Percentiles rank a stretch among this genome's conserved stretches.
These are phyloP conservation scores for Camellia granthamiana DNA, from an alignment of 148 eudicot genomes.

Conservation along the genomic window DNA sequence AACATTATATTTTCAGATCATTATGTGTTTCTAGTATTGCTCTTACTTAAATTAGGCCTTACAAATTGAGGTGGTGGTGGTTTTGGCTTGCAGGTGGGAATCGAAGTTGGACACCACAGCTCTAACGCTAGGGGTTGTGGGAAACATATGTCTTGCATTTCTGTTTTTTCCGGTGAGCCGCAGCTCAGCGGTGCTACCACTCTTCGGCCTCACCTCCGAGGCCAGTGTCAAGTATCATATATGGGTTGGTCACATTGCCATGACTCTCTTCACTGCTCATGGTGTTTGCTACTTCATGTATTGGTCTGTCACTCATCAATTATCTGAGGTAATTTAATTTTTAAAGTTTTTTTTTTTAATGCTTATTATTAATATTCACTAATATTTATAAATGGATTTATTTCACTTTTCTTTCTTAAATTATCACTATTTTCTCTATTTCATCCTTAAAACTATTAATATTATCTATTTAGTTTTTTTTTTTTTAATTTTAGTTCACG, in stretches of 20 bases:
- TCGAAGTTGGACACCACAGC: conserved; percentile 56
- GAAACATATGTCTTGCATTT: conserved; percentile 60
- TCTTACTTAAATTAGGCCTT: too few relatives aligned
- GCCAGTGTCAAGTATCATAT: conserved; percentile 78
- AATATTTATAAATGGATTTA: too few relatives aligned
- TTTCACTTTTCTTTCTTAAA: too few relatives aligned
- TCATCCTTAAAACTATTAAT: too few relatives aligned
- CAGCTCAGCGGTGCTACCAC: conserved; percentile 59
- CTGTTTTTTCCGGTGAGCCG: conserved; percentile 81
- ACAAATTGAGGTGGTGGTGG: background rate
- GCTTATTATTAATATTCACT: too few relatives aligned
- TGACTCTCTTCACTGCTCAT: conserved; percentile 71
- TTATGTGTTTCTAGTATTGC: too few relatives aligned
- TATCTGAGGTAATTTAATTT: conserved; percentile 43
- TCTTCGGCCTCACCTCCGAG: conserved; percentile 82
- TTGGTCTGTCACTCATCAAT: conserved; percentile 49
- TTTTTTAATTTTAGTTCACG: background rate
- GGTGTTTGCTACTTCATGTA: conserved; percentile 53
- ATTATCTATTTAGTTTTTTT: background rate
- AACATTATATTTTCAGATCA: too few relatives aligned
- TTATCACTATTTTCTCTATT: too few relatives aligned
- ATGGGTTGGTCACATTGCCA: conserved; percentile 68
- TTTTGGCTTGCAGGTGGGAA: conserved; percentile 50
- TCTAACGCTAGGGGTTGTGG: conserved; percentile 52
- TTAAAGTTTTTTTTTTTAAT: background rate